A percentile compares a stretch with the other conserved stretches of the same genome.
Conservation (phyloP, 1,139 yeast genomes). For the Yamadazyma epiphylla region DNA sequence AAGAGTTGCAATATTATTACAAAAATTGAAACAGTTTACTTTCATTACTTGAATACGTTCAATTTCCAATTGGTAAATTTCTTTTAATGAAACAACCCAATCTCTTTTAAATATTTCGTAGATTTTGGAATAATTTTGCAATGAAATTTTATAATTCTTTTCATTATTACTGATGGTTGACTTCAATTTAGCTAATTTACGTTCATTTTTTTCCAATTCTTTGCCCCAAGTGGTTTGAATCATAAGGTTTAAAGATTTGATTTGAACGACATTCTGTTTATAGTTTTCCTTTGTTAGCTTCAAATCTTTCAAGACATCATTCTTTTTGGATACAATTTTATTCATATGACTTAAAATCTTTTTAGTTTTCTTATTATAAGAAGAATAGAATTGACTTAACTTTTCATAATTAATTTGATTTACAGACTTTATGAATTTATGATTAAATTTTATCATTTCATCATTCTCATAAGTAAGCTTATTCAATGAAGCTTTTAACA, state of each 20-base stretch:
- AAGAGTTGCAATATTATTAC: slow-evolving; percentile 70
- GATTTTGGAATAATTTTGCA: slow-evolving; percentile 60
- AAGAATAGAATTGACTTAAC: slow-evolving; percentile 25
- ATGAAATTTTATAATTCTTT: slow-evolving; percentile 56
- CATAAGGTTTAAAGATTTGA: slow-evolving; percentile 58
- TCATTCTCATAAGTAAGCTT: slow-evolving; percentile 50
- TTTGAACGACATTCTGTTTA: slow-evolving; percentile 54
- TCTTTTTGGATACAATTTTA: slow-evolving; percentile 25
- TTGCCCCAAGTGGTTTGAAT: slow-evolving; percentile 75
- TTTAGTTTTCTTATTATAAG: slow-evolving; percentile 28
- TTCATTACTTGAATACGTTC: slow-evolving; percentile 75
- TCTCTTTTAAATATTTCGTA: slow-evolving; percentile 72
- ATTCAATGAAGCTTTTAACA: slow-evolving; percentile 58
- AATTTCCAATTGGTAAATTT: slow-evolving; percentile 72
- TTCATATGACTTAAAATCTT: slow-evolving; percentile 36
- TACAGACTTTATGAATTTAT: slow-evolving; percentile 30
- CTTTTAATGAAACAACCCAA: slow-evolving; percentile 70
- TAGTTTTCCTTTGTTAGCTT: slow-evolving; percentile 50
- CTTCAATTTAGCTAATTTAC: slow-evolving; percentile 56
- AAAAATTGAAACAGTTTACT: slow-evolving; percentile 76
- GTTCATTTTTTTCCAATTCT: slow-evolving; percentile 66
- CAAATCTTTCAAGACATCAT: slow-evolving; percentile 28
- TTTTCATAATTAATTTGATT: slow-evolving; percentile 32
- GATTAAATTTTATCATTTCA: slow-evolving; percentile 29
- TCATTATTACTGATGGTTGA: slow-evolving; percentile 45